A percentile compares a stretch with the other conserved stretches of the same genome.
phyloP scores from a whole-genome alignment of 1,139 yeast genomes.

The Meyerozyma sp. region DNA sequence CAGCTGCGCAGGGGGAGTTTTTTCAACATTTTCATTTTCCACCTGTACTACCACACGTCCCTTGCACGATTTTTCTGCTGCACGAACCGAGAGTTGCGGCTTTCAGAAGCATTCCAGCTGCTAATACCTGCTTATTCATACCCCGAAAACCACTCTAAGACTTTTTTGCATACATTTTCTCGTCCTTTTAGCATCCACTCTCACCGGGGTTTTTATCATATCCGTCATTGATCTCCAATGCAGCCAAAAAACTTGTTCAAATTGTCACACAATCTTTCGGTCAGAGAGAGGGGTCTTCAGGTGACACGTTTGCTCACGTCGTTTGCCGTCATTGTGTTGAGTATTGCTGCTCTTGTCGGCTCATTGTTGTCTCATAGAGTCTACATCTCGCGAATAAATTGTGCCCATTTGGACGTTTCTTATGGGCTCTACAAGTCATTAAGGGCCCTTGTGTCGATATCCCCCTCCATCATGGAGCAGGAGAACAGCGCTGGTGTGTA shows the following conservation, averaged over 20 bases:
- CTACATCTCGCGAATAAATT: constrained; percentile 38
- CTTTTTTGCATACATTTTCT: too few relatives aligned
- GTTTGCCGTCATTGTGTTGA: constrained; percentile 15
- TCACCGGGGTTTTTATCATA: too few relatives aligned
- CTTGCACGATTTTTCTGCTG: too few relatives aligned
- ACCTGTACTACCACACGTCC: background rate
- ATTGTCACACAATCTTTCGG: constrained; percentile 27
- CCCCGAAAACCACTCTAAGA: too few relatives aligned
- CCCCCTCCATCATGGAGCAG: constrained; percentile 12
- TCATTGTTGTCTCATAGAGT: constrained; percentile 19
- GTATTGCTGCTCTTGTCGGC: constrained; percentile 24
- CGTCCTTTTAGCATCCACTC: too few relatives aligned
- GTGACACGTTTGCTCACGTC: constrained; percentile 22
- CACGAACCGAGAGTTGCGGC: too few relatives aligned
- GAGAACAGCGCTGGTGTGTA: constrained; percentile 11
- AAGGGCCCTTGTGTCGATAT: constrained; percentile 26
- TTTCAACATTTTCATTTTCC: background rate
- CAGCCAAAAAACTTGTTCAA: background rate
- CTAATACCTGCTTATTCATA: background rate
- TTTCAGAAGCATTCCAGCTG: too few relatives aligned
- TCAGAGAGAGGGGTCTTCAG: constrained; percentile 27
- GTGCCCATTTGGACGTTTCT: constrained; percentile 47
- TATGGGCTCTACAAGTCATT: constrained; percentile 46
- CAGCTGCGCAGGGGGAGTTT: background rate
- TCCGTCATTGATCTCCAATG: background rate